Evolutionary conservation across 2,329 filamentous ascomycete species (phyloP), one percentile per base, ranked within the genome.

Genomic region (Fusarium xyrophilum): DNA sequence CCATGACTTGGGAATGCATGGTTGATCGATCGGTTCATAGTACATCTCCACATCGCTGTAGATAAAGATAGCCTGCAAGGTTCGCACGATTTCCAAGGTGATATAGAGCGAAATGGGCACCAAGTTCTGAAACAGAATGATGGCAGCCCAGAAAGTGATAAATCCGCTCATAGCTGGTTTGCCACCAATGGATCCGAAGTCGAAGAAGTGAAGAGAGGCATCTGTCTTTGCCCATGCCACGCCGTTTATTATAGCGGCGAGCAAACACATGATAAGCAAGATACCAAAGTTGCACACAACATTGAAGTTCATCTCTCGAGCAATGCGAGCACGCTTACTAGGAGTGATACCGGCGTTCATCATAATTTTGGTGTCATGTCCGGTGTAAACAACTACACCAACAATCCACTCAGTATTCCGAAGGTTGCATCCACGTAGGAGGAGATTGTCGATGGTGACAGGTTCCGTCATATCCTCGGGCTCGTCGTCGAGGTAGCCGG

Each of bases 311-410:
- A 99, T 86, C 77, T 97, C 94, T 67, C 93, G 91, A 55, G 94
- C 93, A 73, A 99, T 94, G 71, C 93, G 89, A 38, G 96, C 89
- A 67, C 95, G 91, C 83, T 99, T 99, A 77, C 89, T 97, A 15
- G 96, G 96, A 3, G 96, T 99, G 66, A 95, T 91, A 63, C 96
- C 96, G 30, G 96, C 92, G 77, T 99, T 99, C 82, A 97, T 91
- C 96, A 99, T 99, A 78, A 97, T 98, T 82, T 98, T 99, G 35
- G 95, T 97, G 78, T 99, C 95, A 75, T 94, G 89, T 35, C 96
- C 96, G 17, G 96, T 98, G 80, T 97, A 99, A 21, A 97, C 84
- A 51, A 98, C 95, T 6, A 99, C 87, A 55, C 94, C 96, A 9
- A 99, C 86, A 56, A 93, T 86, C 96, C 96, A 99, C 76, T 98